phyloP scores from a whole-genome alignment of 2,329 filamentous ascomycete genomes.

The Pseudogymnoascus sp. region DNA sequence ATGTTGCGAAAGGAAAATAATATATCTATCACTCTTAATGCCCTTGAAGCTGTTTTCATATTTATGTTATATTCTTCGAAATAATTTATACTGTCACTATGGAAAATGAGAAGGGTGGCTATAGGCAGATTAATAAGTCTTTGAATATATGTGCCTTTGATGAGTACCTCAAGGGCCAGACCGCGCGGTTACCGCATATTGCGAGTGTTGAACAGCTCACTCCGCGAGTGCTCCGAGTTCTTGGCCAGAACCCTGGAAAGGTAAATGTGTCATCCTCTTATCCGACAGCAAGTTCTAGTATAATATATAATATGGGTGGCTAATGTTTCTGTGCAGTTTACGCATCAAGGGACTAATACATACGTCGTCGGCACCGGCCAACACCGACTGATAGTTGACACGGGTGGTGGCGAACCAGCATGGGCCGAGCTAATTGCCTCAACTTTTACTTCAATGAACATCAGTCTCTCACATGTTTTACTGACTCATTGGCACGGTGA shows the following conservation, averaged over 20 bases:
- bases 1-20: not conserved
- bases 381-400: conserved; percentile 75
- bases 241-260: conserved; percentile 87
- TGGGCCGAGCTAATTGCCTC: conserved; percentile 61
- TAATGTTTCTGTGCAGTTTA: conserved; percentile 51
- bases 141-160: not conserved
- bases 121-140: not conserved
- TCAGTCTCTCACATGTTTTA: conserved; percentile 38
- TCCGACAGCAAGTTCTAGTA: conserved; percentile 39
- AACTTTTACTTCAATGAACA: conserved; percentile 38
- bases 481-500: conserved; percentile 89
- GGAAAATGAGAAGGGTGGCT: not conserved
- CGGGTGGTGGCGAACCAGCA: conserved; percentile 45
- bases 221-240: conserved; percentile 68
- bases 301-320: conserved; percentile 54
- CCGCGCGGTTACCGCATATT: conserved; percentile 52
- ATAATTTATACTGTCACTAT: not conserved
- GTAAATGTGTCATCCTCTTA: conserved; percentile 30
- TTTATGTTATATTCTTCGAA: not conserved
- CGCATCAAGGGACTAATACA: conserved; percentile 79
- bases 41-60: not conserved
- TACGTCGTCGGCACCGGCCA: conserved; percentile 77
- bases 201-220: conserved; percentile 70
- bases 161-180: conserved; percentile 37
- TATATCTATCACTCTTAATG: not conserved